Evolutionary conservation across 2,329 filamentous ascomycete species (phyloP), one percentile per base, ranked within the genome.

Genomic region (Trichoderma oligosporum): DNA sequence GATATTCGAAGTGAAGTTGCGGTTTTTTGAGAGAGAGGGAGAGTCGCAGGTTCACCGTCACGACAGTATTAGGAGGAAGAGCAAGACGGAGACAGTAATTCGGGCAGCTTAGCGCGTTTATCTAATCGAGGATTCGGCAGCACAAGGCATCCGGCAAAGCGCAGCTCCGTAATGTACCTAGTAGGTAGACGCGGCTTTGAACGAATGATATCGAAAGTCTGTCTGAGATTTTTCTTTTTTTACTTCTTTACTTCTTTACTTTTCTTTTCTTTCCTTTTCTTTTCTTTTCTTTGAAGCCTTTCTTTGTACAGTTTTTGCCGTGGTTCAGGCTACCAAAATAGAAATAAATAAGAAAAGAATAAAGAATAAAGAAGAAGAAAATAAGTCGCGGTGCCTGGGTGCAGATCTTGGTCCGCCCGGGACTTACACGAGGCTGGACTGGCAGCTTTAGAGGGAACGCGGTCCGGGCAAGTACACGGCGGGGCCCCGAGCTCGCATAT

Each of bases 341-440:
- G 27, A 31, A 31, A 31, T 31, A n/a, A n/a, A n/a, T n/a, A n/a
- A n/a, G n/a, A n/a, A n/a, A n/a, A n/a, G n/a, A n/a, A n/a, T n/a
- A n/a, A 12, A 14, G 12, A 20, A 22, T 25, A 22, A 22, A 22
- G 41, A 14, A 12, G 12, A 31, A 14, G 8, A 45, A 31, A 46
- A 56, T 58, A 57, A 60, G 25, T 60, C 61, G 61, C 61, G 61
- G 59, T 57, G 56, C 52, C 61, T 59, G 60, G 44, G 16, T 33
- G 7, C 24, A 20, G 38, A 46, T 25, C 3, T 36, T n/a, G 47
- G 24, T 51, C 35, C 41, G 54, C 54, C 39, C 56, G 60, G 62
- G 68, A 71, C 69, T 71, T 71, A 71, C 67, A 71, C 68, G 68
- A 61, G 56, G 63, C 48, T 57, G 59, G 52, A n/a, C n/a, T 56